phyloP scores from a whole-genome alignment of 169 alveolate genomes.

The Blepharisma undulans region DNA sequence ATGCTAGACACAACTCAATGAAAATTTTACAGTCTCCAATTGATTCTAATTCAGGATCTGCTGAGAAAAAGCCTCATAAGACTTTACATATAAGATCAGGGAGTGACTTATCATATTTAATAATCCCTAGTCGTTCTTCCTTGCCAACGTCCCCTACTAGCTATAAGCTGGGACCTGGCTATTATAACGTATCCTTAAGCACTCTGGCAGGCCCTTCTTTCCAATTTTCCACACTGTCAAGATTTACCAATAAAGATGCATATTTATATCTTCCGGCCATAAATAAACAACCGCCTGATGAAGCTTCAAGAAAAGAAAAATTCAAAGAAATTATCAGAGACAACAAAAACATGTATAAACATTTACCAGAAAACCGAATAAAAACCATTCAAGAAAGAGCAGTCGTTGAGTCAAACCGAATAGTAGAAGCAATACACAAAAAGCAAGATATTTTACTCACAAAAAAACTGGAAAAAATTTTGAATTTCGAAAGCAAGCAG shows the following conservation, averaged over 20 bases:
- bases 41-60: not conserved
- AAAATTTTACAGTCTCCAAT: not conserved
- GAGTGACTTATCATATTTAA: not conserved
- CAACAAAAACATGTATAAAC: not conserved
- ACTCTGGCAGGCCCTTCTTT: constrained; percentile 4
- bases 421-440: not conserved
- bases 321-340: not conserved
- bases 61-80: not conserved
- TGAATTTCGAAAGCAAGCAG: not conserved
- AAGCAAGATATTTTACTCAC: not conserved
- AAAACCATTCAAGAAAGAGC: not conserved
- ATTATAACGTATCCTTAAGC: not conserved
- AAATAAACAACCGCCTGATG: not conserved
- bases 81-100: not conserved
- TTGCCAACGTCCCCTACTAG: not conserved
- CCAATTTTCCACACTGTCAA: not conserved
- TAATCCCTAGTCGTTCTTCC: not conserved
- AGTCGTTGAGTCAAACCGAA: not conserved
- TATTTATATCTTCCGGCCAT: not conserved
- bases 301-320: not conserved
- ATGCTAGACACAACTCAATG: not conserved
- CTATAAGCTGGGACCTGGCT: not conserved
- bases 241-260: not conserved
- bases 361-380: not conserved
- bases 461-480: not conserved